A percentile compares a stretch with the other conserved stretches of the same genome.
These are phyloP conservation scores for Backusella tarrabulga DNA, from an alignment of 192 early-diverging fungal genomes.

Conservation along the genomic window DNA sequence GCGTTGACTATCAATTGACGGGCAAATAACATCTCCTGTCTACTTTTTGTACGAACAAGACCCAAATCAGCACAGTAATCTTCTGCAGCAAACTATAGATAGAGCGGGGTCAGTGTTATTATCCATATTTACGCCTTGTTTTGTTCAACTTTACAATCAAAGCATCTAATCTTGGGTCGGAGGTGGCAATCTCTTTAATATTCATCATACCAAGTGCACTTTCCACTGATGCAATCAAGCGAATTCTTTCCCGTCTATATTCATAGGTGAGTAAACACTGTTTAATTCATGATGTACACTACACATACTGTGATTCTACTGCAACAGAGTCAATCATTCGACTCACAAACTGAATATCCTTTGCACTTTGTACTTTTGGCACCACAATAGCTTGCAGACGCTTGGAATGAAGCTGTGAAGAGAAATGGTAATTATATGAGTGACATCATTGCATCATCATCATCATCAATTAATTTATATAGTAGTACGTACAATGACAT, in stretches of 20 bases:
- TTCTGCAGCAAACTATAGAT: slow-evolving; percentile 81
- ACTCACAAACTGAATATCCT: slow-evolving; percentile 75
- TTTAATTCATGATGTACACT: background rate
- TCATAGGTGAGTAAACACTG: too few relatives aligned
- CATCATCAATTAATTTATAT: slow-evolving; percentile 9
- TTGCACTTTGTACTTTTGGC: slow-evolving; percentile 82
- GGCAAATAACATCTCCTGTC: slow-evolving; percentile 78
- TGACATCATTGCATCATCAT: slow-evolving; percentile 2
- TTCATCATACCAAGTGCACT: slow-evolving; percentile 86
- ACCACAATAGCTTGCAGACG: slow-evolving; percentile 76
- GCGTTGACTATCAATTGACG: slow-evolving; percentile 77
- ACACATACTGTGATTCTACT: slow-evolving; percentile 53
- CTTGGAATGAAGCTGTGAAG: slow-evolving; percentile 57
- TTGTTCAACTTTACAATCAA: slow-evolving; percentile 54
- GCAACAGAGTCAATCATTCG: slow-evolving; percentile 72
- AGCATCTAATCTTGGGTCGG: slow-evolving; percentile 76
- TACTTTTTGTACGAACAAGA: slow-evolving; percentile 68
- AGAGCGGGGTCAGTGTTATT: background rate
- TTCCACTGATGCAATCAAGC: slow-evolving; percentile 88
- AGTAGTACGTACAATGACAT: slow-evolving; percentile 59
- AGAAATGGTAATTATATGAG: background rate
- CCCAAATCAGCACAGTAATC: slow-evolving; percentile 91
- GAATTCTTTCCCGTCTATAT: slow-evolving; percentile 58
- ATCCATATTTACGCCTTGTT: background rate
- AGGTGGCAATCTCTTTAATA: slow-evolving; percentile 76